Conservation (phyloP, 192 early-diverging fungal genomes). For the Lobosporangium transversale region DNA sequence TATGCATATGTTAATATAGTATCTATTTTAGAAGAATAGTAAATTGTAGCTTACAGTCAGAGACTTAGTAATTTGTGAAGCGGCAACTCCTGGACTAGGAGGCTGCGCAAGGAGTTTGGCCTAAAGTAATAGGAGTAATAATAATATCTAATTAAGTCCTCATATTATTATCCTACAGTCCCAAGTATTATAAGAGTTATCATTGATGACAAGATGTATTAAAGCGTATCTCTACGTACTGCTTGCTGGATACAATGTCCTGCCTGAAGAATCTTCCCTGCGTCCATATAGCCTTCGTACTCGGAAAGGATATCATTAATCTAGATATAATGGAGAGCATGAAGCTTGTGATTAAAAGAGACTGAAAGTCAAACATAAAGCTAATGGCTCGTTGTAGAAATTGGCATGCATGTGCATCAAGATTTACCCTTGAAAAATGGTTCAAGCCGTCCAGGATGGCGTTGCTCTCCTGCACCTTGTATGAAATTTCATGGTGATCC, state of each 20-base stretch:
- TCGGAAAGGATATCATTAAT: slow-evolving; percentile 30
- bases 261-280: slow-evolving; percentile 42
- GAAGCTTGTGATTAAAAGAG: no score
- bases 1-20: no score
- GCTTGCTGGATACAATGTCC: slow-evolving; percentile 51
- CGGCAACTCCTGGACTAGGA: slow-evolving; percentile 35
- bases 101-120: slow-evolving; percentile 28
- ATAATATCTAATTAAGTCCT: no score
- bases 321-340: slow-evolving; percentile 2
- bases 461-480: slow-evolving; percentile 43
- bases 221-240: no score
- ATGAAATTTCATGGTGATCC: slow-evolving; percentile 35
- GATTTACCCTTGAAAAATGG: slow-evolving; percentile 32
- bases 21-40: no score
- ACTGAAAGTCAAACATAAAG: no score
- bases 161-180: no score
- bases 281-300: slow-evolving; percentile 35
- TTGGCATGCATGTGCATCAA: background rate
- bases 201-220: no score
- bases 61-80: slow-evolving; percentile 24
- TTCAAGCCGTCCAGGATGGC: slow-evolving; percentile 27
- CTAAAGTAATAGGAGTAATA: slow-evolving; percentile 3
- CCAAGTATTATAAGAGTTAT: no score
- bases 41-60: slow-evolving; percentile 22
- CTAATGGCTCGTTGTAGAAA: no score